phyloP scores from a whole-genome alignment of 2,329 filamentous ascomycete species.

The Cercospora sp. region DNA sequence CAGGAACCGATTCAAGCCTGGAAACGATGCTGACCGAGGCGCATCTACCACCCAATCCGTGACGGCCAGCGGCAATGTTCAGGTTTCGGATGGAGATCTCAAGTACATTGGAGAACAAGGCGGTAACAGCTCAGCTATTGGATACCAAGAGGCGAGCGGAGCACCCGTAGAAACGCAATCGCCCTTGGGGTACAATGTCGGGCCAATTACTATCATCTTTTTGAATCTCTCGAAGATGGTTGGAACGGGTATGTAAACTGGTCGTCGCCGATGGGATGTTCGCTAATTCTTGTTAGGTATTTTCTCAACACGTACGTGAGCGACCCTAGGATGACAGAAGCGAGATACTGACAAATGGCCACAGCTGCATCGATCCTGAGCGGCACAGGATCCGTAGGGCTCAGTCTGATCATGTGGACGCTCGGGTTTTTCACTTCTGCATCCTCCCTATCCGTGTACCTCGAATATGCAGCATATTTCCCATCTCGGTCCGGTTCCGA shows the following conservation, averaged over 20 bases:
- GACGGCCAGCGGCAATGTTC: conserved; percentile 16
- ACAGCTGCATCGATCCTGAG: conserved; percentile 55
- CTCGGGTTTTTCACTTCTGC: conserved; percentile 61
- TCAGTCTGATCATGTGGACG: conserved; percentile 64
- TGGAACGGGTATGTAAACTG: conserved; percentile 44
- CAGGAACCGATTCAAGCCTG: conserved; percentile 18
- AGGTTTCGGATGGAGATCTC: conserved; percentile 42
- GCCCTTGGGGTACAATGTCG: conserved; percentile 61
- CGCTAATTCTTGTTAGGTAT: conserved; percentile 18
- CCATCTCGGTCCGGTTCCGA: conserved; percentile 66
- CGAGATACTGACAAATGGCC: background rate
- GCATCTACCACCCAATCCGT: conserved; percentile 16
- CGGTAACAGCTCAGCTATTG: conserved; percentile 52
- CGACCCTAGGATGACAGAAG: background rate
- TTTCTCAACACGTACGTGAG: conserved; percentile 51
- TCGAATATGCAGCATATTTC: conserved; percentile 65
- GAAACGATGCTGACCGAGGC: conserved; percentile 9
- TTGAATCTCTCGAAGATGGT: conserved; percentile 65
- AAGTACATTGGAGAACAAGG: conserved; percentile 47
- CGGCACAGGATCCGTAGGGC: conserved; percentile 62
- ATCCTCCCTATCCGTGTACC: conserved; percentile 59
- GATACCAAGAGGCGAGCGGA: conserved; percentile 62
- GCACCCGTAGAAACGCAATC: conserved; percentile 61
- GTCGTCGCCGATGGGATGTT: background rate
- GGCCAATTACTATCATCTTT: conserved; percentile 58